Evolutionary conservation across 2,329 filamentous ascomycete species (phyloP), one percentile per base, ranked within the genome.

Genomic region (Cordyceps fumosorosea): DNA sequence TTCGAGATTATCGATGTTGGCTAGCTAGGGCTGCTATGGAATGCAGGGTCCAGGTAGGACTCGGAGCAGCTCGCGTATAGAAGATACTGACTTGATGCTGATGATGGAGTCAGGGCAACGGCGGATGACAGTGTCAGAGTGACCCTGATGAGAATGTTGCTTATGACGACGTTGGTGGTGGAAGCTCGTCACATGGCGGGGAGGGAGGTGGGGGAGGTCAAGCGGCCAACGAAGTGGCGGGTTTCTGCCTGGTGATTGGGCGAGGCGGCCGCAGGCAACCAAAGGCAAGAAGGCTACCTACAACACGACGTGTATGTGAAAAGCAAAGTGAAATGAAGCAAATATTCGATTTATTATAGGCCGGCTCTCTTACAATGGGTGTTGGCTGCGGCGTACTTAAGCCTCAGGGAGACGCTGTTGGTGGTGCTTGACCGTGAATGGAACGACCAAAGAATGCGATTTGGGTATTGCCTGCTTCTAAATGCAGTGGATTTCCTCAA

Each of bases 111-210:
- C 22, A 18, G 12, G 5, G 4, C 24, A 44, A 22, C 24, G 57
- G 37, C 57, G 45, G 48, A 60, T 60, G 57, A 60, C 57, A 53
- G 18, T 53, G 37, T 50, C 48, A 48, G 57, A 29, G 32, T 53
- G 57, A 60, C 56, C 56, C 5, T 44, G 44, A 40, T 3, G 5
- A 16, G 18, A 3, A 34, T 47, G 42, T 29, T 59, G 45, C 47
- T 26, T 42, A 50, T 59, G 45, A 59, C 56, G 24, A 53, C 24
- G 48, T 32, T 45, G 12, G 24, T 45, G 47, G 40, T 53, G 26
- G 57, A 60, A 24, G 40, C 48, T 60, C 12, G 57, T 60, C 57
- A 60, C 57, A 60, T 60, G 57, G 57, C 52, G 57, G 57, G 57
- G 57, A 44, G 10, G 22, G 54, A n/a, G 14, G 54, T 45, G 54